Percentiles rank a stretch among this genome's conserved stretches.
Conservation (phyloP, 2,329 filamentous ascomycete species). For the Pseudodiploospora longispora region DNA sequence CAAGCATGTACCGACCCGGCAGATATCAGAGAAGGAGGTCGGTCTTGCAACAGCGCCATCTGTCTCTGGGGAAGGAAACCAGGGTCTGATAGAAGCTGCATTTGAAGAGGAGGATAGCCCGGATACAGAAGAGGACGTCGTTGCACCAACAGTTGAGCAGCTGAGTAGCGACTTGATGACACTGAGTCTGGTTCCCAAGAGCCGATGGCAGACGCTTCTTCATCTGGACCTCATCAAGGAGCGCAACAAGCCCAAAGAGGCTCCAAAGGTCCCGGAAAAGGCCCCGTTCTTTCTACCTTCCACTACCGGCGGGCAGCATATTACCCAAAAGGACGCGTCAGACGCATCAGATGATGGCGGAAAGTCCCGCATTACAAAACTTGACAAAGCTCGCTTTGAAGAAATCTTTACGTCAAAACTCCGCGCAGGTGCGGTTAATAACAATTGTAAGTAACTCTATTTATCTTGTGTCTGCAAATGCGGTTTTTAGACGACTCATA, state of each 20-base stretch:
- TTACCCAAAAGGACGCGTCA: slow-evolving; percentile 24
- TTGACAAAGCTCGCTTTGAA: slow-evolving; percentile 51
- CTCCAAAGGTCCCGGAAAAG: slow-evolving; percentile 85
- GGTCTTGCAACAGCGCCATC: slow-evolving; percentile 59
- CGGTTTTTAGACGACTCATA: neutral
- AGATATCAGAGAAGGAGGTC: slow-evolving; percentile 73
- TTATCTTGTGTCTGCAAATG: no score
- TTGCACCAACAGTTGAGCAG: slow-evolving; percentile 60
- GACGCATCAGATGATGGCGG: slow-evolving; percentile 34
- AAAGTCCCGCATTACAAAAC: slow-evolving; percentile 60
- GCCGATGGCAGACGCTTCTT: slow-evolving; percentile 87
- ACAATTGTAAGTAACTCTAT: slow-evolving; percentile 48
- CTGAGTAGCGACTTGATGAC: slow-evolving; percentile 78
- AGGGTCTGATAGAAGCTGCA: slow-evolving; percentile 67
- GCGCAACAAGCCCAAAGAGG: slow-evolving; percentile 88
- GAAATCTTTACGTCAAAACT: slow-evolving; percentile 52
- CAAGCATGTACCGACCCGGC: slow-evolving; percentile 75
- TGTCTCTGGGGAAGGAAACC: slow-evolving; percentile 73
- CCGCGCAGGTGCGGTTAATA: slow-evolving; percentile 41
- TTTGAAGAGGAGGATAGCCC: slow-evolving; percentile 51
- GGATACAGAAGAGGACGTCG: slow-evolving; percentile 45
- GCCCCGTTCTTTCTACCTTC: slow-evolving; percentile 92
- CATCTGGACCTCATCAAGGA: slow-evolving; percentile 88
- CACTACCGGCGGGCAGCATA: slow-evolving; percentile 37
- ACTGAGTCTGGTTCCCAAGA: slow-evolving; percentile 80